Percentiles rank a stretch among this genome's conserved stretches.
phyloP scores from a whole-genome alignment of 306 rosid species.

The Morella rubra region DNA sequence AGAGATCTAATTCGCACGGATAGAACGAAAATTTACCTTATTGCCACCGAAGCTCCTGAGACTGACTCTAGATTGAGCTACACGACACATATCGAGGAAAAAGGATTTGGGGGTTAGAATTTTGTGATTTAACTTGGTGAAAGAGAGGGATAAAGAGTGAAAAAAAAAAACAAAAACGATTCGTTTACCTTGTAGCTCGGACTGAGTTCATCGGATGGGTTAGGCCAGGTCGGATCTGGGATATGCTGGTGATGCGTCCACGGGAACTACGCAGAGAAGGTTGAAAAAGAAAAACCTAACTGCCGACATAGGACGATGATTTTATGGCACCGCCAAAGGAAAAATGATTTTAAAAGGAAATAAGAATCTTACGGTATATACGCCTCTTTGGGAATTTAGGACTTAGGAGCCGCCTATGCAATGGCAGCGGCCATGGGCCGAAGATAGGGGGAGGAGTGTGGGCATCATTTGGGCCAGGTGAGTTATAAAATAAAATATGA shows the following conservation, averaged over 20 bases:
- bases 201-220: not conserved
- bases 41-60: slow-evolving; percentile 1
- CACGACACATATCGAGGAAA: not conserved
- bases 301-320: not conserved
- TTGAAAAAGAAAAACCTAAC: not conserved
- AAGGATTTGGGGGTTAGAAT: not conserved
- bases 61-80: not conserved
- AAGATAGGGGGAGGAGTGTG: too few relatives aligned
- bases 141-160: not conserved
- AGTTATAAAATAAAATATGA: too few relatives aligned
- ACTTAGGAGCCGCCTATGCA: not conserved
- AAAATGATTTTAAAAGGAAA: not conserved
- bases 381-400: not conserved
- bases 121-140: not conserved
- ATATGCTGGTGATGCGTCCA: not conserved
- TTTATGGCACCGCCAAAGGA: not conserved
- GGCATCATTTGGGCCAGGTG: too few relatives aligned
- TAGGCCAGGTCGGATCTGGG: not conserved
- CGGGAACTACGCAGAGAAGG: not conserved
- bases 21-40: not conserved
- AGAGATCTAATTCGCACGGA: not conserved
- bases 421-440: not conserved
- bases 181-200: not conserved
- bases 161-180: not conserved
- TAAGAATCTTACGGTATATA: not conserved